Evolutionary conservation across 2,329 filamentous ascomycete genomes (phyloP), one percentile per base, ranked within the genome.

Genomic region (Gaeumannomyces tritici): DNA sequence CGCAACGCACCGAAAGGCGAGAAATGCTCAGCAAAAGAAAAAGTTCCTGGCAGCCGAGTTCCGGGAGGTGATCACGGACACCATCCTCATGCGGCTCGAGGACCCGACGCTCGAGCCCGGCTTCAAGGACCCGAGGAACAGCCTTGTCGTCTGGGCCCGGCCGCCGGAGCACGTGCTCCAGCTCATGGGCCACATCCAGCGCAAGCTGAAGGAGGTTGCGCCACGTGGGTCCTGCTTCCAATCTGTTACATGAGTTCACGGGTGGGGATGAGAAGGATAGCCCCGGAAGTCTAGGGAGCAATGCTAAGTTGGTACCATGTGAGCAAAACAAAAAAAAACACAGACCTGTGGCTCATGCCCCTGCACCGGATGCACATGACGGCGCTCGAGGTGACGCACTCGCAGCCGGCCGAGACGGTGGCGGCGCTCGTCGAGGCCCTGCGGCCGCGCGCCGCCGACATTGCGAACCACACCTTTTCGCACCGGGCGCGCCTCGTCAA

Each of bases 131-230:
- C 83, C 85, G 55, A 81, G 93, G 55, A 82, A 96, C 70, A 96
- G 93, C 71, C 79, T 97, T 13, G 90, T 92, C 0, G 87, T 97
- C 70, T 97, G 92, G 91, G 91, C 90, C 4, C 82, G 93, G 8
- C 93, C 93, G 21, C 89, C 93, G 0, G 75, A 84, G 57, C 85
- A 88, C 67, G 79, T 97, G 24, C 79, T 88, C 57, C 76, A 81
- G 26, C 75, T 98, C 63, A 85, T 93, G 3, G 74, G 77, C 2
- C 81, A 82, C 63, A 76, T 97, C 33, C 93, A 97, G 73, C 73
- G 80, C 60, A 81, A 84, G 69, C 77, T 96, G 59, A 78, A 80
- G 63, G 75, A 79, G 26, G 81, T 84, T 26, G 87, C 88, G 18
- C 89, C 91, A 47, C 83, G 91, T 95, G 77, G 72, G 87, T 78